Conservation (phyloP, 2,329 filamentous ascomycete species). For the Epichloe gansuensis region DNA sequence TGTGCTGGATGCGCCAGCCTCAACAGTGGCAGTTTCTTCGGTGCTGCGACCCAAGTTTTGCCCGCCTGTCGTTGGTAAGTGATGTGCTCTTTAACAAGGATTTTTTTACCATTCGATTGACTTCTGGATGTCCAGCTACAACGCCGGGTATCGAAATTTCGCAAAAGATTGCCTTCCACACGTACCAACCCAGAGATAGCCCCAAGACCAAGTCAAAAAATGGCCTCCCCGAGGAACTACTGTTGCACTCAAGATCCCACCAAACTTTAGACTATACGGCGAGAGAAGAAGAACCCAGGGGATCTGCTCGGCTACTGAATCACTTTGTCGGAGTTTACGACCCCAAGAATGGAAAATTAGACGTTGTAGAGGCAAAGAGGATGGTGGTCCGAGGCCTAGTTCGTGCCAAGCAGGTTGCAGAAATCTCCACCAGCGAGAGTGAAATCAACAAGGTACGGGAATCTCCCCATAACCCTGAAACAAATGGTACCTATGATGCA, state of each 20-base stretch:
- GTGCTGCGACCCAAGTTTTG: slow-evolving; percentile 31
- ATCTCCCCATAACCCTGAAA: neutral
- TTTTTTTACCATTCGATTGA: neutral
- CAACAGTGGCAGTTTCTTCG: slow-evolving; percentile 32
- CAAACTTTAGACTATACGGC: slow-evolving; percentile 46
- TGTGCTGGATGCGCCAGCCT: slow-evolving; percentile 28
- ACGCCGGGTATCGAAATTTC: slow-evolving; percentile 25
- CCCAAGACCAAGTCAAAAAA: slow-evolving; percentile 24
- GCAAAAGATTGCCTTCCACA: slow-evolving; percentile 29
- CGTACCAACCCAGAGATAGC: slow-evolving; percentile 31
- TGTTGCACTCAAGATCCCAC: slow-evolving; percentile 46
- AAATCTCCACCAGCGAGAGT: slow-evolving; percentile 29
- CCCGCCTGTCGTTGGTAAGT: slow-evolving; percentile 40
- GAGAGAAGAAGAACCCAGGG: slow-evolving; percentile 29
- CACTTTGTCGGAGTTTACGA: slow-evolving; percentile 56
- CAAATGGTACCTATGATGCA: neutral
- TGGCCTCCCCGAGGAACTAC: slow-evolving; percentile 32
- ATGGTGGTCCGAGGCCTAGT: slow-evolving; percentile 47
- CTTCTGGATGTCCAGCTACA: slow-evolving; percentile 14
- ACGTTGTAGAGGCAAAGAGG: slow-evolving; percentile 51
- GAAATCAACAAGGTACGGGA: slow-evolving; percentile 16
- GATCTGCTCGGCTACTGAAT: slow-evolving; percentile 31
- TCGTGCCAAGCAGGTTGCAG: slow-evolving; percentile 38
- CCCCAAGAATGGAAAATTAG: slow-evolving; percentile 42
- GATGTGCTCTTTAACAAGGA: neutral